These are phyloP conservation scores for Neonectria sp. DNA, from an alignment of 2,329 filamentous ascomycete genomes.

Conservation along the genomic window DNA sequence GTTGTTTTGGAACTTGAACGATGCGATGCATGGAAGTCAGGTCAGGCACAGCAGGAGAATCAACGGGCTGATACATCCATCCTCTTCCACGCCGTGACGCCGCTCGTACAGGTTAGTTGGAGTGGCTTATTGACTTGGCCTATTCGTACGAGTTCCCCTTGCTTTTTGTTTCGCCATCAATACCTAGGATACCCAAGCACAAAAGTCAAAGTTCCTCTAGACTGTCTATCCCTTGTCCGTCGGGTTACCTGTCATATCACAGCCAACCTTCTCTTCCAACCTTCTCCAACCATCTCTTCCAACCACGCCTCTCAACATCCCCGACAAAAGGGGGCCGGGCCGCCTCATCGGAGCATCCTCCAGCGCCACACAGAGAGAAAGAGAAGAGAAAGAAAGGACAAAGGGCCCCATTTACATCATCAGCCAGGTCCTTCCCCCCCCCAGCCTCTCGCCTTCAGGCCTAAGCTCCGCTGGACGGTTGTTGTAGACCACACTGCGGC, in stretches of 20 bases:
- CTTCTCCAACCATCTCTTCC: neutral
- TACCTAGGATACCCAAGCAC: neutral
- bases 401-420: neutral
- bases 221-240: neutral
- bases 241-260: slow-evolving; percentile 2
- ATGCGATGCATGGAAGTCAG: too few relatives aligned
- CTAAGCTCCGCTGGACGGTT: neutral
- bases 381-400: neutral
- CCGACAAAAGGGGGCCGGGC: neutral
- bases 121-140: too few relatives aligned
- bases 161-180: neutral
- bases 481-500: slow-evolving; percentile 35
- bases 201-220: neutral
- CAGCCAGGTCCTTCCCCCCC: slow-evolving; percentile 1
- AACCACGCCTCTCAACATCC: neutral
- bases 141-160: neutral
- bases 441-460: slow-evolving; percentile 20
- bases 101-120: too few relatives aligned
- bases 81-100: too few relatives aligned
- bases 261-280: neutral
- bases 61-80: too few relatives aligned
- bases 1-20: neutral
- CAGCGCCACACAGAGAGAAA: neutral
- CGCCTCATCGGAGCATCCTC: neutral
- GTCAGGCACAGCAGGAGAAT: neutral